These are phyloP conservation scores for Amauroascus niger DNA, from an alignment of 2,329 filamentous ascomycete species.

Conservation along the genomic window DNA sequence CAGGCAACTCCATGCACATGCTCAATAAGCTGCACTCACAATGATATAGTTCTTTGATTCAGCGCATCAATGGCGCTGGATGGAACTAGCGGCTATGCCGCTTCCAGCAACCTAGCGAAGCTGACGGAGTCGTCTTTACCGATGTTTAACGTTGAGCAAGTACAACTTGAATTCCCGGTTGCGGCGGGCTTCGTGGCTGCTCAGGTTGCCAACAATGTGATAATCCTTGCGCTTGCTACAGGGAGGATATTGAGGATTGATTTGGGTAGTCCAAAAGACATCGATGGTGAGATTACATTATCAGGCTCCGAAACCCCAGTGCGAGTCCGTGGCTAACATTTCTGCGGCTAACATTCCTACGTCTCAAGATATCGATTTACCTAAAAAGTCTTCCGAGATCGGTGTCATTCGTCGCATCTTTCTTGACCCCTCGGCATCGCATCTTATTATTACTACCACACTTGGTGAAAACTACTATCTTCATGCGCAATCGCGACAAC, in stretches of 20 bases:
- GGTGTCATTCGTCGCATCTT: conserved; percentile 94
- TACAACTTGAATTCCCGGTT: conserved; percentile 88
- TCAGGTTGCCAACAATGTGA: conserved; percentile 93
- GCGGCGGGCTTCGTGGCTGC: conserved; percentile 93
- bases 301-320: not conserved
- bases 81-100: conserved; percentile 60
- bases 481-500: conserved; percentile 84
- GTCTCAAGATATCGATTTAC: conserved; percentile 81
- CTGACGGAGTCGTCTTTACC: conserved; percentile 57
- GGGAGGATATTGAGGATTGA: conserved; percentile 91
- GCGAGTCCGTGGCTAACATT: not conserved
- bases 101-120: conserved; percentile 53
- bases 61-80: conserved; percentile 57
- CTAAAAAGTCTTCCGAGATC: conserved; percentile 81
- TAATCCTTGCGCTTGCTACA: conserved; percentile 83
- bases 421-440: conserved; percentile 90
- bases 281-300: conserved; percentile 57
- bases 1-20: not conserved
- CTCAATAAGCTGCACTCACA: not conserved
- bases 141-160: conserved; percentile 89
- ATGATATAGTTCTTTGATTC: conserved; percentile 14
- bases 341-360: not conserved
- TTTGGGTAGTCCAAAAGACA: conserved; percentile 84
- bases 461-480: conserved; percentile 96
- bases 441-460: conserved; percentile 82